These are phyloP conservation scores for Berberis thunbergii DNA, from an alignment of 164 flowering plant species.

Conservation along the genomic window DNA sequence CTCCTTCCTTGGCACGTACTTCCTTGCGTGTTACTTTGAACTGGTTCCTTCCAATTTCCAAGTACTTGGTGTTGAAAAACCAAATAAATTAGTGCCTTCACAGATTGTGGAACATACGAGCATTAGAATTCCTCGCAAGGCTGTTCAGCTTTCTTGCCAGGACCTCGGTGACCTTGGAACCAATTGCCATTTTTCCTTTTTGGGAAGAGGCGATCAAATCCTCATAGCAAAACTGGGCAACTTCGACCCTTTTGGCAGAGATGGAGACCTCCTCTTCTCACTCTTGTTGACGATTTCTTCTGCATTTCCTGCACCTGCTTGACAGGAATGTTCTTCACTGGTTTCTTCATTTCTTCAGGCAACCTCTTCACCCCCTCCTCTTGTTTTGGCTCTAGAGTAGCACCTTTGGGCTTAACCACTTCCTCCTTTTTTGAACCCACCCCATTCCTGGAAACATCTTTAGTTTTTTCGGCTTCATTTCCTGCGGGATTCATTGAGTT, in stretches of 20 bases:
- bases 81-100: too few species aligned
- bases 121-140: too few species aligned
- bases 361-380: too few species aligned
- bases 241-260: slow-evolving; percentile 38
- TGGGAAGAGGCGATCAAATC: slow-evolving; percentile 65
- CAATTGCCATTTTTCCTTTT: slow-evolving; percentile 38
- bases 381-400: too few species aligned
- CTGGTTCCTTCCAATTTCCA: too few species aligned
- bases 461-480: slow-evolving; percentile 19
- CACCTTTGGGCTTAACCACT: too few species aligned
- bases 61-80: too few species aligned
- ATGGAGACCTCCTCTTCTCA: slow-evolving; percentile 21
- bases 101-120: too few species aligned
- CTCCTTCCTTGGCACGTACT: too few species aligned
- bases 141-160: slow-evolving; percentile 13
- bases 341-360: not conserved
- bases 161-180: slow-evolving; percentile 52
- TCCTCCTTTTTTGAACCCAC: too few species aligned
- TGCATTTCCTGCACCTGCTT: not conserved
- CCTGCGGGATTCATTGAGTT: not conserved
- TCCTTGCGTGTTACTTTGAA: too few species aligned
- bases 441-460: slow-evolving; percentile 1
- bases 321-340: slow-evolving; percentile 3
- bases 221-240: slow-evolving; percentile 72
- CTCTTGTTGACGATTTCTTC: slow-evolving; percentile 10